Conservation (phyloP, 495 filamentous ascomycete genomes). For the Aspergillus avenaceus region DNA sequence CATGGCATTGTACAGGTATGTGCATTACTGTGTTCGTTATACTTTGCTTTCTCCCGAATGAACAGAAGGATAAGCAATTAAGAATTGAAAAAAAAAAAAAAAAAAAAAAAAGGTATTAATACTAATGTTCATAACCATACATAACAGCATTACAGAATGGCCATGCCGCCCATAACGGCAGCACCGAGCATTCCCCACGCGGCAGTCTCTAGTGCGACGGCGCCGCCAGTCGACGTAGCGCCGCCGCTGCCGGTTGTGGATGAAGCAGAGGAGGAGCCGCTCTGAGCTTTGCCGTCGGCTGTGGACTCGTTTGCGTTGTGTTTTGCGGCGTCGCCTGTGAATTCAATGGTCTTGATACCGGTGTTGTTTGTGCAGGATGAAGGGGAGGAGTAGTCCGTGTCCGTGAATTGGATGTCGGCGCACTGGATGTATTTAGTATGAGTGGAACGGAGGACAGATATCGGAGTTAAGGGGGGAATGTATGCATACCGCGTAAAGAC, state of each 20-base stretch:
- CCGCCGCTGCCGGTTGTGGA: constrained; percentile 11
- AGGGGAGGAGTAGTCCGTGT: constrained; percentile 23
- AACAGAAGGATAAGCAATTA: too few species aligned
- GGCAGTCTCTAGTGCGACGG: constrained; percentile 27
- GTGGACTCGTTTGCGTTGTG: constrained; percentile 38
- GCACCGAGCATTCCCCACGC: constrained; percentile 32
- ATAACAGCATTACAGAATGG: constrained; percentile 19
- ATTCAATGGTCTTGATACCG: constrained; percentile 33
- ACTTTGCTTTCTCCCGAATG: too few species aligned
- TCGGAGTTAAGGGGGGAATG: too few species aligned
- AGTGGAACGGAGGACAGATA: neutral
- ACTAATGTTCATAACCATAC: neutral
- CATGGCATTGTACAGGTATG: too few species aligned
- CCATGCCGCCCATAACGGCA: constrained; percentile 26
- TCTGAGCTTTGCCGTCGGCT: constrained; percentile 22
- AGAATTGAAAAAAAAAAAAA: too few species aligned
- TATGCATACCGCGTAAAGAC: constrained; percentile 55
- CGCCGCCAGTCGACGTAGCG: constrained; percentile 23
- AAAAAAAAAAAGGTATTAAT: neutral
- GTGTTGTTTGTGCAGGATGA: constrained; percentile 50
- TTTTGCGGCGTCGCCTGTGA: constrained; percentile 27
- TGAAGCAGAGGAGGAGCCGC: constrained; percentile 6
- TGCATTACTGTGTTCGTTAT: too few species aligned
- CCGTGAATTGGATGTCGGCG: constrained; percentile 55
- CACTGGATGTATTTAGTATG: constrained; percentile 36